Evolutionary conservation across 2,329 filamentous ascomycete species (phyloP), one percentile per base, ranked within the genome.

Genomic region (Xylaria sp.): DNA sequence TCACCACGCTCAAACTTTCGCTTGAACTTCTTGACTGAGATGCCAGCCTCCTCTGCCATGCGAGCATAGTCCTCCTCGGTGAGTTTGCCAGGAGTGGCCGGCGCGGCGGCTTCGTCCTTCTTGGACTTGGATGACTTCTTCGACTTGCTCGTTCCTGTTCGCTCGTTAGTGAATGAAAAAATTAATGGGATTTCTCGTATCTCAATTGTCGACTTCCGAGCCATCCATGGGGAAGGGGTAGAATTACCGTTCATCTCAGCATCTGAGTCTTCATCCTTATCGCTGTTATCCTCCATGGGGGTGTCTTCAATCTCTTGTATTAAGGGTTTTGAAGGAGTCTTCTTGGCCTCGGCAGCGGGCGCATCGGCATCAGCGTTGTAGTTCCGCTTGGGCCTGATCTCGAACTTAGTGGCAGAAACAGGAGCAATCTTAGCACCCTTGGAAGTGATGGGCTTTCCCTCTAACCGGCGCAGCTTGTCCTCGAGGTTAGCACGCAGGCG

Each of bases 331-430:
- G 71, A 72, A 9, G 69, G 64, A 19, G 69, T 71, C 62, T 72
- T 72, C 52, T 72, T 71, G 30, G 75, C 68, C 47, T 73, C 71
- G 34, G 78, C 77, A 11, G 79, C 80, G 54, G 97, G 79, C 64
- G 92, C 93, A 75, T 99, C 94, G 57, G 91, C 94, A 72, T 97
- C 92, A 53, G 85, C 83, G 75, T 97, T 97, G 82, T 99, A 99
- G 76, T 93, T 94, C 72, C 91, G 84, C 9, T 90, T 89, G 75
- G 97, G 91, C 78, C 95, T 96, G 71, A 99, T 82, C 65, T 92
- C 90, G 83, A 91, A 95, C 77, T 96, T 96, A 35, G 82, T 77
- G 48, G 79, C 76, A 62, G 89, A 89, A 68, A 89, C 88, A 57
- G 90, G 90, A 34, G 83, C 89, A 65, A 93, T 88, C 61, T 84